Percentiles rank a stretch among this genome's conserved stretches.
Evolutionary conservation across 1,284 basidiomycete genomes (phyloP).

Genomic region (Cryptococcus sp.): DNA sequence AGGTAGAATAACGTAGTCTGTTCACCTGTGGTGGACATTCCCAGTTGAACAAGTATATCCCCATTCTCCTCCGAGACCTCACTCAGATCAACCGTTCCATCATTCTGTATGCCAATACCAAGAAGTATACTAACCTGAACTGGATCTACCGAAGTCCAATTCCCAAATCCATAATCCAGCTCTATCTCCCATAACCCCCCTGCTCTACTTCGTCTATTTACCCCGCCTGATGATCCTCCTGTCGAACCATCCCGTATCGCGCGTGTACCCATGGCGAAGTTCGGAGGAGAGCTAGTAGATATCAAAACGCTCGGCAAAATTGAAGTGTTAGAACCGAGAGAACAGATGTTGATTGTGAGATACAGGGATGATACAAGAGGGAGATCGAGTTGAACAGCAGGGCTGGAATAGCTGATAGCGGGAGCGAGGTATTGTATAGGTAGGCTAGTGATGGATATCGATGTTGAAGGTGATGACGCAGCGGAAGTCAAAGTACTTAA

Average conservation of each 20-base stretch:
- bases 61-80: conserved; percentile 22
- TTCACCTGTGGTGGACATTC: conserved; percentile 19
- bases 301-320: conserved; percentile 23
- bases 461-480: neutral
- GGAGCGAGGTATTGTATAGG: neutral
- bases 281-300: conserved; percentile 47
- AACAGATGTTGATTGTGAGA: conserved; percentile 29
- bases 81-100: conserved; percentile 5
- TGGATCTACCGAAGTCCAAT: conserved; percentile 51
- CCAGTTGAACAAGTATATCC: conserved; percentile 19
- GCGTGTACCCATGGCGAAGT: conserved; percentile 52
- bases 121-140: neutral
- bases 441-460: neutral
- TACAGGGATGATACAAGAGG: conserved; percentile 14
- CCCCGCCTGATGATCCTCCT: conserved; percentile 50
- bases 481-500: neutral
- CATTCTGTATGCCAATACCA: conserved; percentile 44
- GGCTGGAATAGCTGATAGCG: conserved; percentile 18
- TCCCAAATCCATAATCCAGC: conserved; percentile 55
- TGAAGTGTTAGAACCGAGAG: conserved; percentile 22
- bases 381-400: conserved; percentile 16
- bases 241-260: conserved; percentile 57
- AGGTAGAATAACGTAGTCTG: neutral
- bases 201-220: conserved; percentile 42
- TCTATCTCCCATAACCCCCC: conserved; percentile 56